These are phyloP conservation scores for Daldinia sp. DNA, from an alignment of 2,329 filamentous ascomycete genomes.

Conservation along the genomic window DNA sequence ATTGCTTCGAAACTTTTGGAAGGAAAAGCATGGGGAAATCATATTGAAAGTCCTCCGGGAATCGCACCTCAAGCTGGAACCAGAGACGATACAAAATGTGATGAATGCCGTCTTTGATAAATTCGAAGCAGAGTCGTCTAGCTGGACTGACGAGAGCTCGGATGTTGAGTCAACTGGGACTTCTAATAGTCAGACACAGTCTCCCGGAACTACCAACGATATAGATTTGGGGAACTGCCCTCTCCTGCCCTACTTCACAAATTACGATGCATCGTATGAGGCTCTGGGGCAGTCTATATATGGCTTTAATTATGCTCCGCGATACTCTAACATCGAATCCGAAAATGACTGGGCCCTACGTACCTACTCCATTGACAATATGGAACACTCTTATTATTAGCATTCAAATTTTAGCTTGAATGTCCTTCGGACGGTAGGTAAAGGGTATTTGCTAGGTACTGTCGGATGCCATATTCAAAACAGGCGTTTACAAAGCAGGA, in stretches of 20 bases:
- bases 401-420: too few species aligned
- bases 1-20: constrained; percentile 19
- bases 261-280: background rate
- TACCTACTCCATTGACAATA: too few species aligned
- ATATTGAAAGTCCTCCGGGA: background rate
- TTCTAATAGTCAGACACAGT: background rate
- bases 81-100: background rate
- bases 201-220: background rate
- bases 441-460: too few species aligned
- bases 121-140: constrained; percentile 6
- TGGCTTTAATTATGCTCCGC: too few species aligned
- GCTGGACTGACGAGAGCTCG: background rate
- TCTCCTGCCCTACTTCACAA: background rate
- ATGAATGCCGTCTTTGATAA: background rate
- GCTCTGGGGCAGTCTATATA: background rate
- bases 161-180: background rate
- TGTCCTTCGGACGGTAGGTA: too few species aligned
- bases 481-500: too few species aligned
- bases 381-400: too few species aligned
- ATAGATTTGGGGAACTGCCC: too few species aligned
- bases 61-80: background rate
- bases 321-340: too few species aligned
- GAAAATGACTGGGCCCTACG: too few species aligned
- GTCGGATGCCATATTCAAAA: too few species aligned
- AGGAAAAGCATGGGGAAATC: constrained; percentile 3